A percentile compares a stretch with the other conserved stretches of the same genome.
Evolutionary conservation across 208 protist genomes (phyloP).

Genomic region (Trypanosomatidae sp.): DNA sequence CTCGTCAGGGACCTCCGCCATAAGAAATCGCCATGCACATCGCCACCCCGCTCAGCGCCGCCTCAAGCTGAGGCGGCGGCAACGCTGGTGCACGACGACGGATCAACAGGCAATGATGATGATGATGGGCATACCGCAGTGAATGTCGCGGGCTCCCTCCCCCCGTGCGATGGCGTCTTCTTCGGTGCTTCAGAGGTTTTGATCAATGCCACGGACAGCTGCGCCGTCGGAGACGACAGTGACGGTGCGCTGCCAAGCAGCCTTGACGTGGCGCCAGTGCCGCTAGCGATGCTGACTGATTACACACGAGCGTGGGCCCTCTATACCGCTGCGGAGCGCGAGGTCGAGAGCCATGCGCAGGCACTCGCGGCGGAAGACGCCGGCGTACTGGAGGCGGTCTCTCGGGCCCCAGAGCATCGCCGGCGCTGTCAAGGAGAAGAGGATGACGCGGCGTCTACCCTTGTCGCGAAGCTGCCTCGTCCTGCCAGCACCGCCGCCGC

Average conservation of each 20-base stretch:
- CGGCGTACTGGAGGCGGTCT: conserved; percentile 14
- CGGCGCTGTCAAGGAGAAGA: conserved; percentile 1
- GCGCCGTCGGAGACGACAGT: background rate
- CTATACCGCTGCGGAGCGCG: conserved; percentile 7
- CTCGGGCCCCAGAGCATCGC: background rate
- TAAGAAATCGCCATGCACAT: background rate
- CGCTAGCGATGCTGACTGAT: conserved; percentile 11
- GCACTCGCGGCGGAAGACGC: conserved; percentile 20
- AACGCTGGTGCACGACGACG: background rate
- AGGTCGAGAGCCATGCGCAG: conserved; percentile 7
- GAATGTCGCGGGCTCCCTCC: conserved; percentile 7
- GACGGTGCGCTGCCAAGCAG: background rate
- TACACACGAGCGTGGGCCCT: conserved; percentile 22
- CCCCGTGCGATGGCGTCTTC: conserved; percentile 23
- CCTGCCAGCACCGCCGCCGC: conserved; percentile 10
- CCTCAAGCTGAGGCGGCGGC: background rate
- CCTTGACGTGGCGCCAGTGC: background rate
- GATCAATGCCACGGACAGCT: background rate
- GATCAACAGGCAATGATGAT: background rate
- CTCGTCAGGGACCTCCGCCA: conserved; percentile 14
- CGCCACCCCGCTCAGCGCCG: background rate
- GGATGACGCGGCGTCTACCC: background rate
- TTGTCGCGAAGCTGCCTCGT: background rate
- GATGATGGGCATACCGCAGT: background rate
- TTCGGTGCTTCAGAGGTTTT: conserved; percentile 20